Base-by-base conservation (phyloP, 768 basidiomycete species). In the Lentinula detonsa region DNA sequence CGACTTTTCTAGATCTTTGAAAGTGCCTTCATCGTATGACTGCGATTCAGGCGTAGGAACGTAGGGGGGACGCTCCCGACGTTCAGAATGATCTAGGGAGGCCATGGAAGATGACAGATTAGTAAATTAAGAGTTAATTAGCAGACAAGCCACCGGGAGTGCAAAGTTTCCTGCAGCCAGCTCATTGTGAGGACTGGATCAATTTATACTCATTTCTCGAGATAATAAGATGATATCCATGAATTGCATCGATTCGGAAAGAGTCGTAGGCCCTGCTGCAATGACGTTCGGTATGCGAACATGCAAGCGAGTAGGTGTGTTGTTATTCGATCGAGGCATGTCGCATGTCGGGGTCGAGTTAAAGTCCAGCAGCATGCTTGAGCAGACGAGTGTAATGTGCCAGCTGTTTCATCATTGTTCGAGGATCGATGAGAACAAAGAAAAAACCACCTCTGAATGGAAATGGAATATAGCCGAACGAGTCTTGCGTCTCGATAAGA, bases 301-400 rank as follows among this genome's bases (percentile, higher is more conserved):
- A 51, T 21, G 55, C 39, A 43, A 40, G 40, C 37, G 37, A 42
- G 55, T 23, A 37, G 13, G 55, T 40, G 39, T 42, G 23, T 28
- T 28, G 40, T 33, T 51, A 34, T 56, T 56, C 55, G 55, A 56
- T 56, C 55, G 53, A 56, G 37, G 40, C 55, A 56, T 56, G 55
- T 43, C 37, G 40, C 55, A 56, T 56, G 55, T 43, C 37, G 55
- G 39, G 55, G 18, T 54, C 34, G 53, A 37, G 55, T 43, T 40
- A 31, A 39, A 40, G 40, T 21, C 23, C 18, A 56, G 18, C 39
- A 28, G 8, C 37, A 56, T 28, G 37, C 8, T 15, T 13, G 40
- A 39, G 55, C 28, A 21, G 40, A 56, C 21, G 55, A 43, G 55
- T 28, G 55, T 31, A 56, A 56, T 40, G 40, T 40, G 39, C 40